phyloP scores from a whole-genome alignment of 2,329 filamentous ascomycete genomes.

The Fusarium tjaetaba region DNA sequence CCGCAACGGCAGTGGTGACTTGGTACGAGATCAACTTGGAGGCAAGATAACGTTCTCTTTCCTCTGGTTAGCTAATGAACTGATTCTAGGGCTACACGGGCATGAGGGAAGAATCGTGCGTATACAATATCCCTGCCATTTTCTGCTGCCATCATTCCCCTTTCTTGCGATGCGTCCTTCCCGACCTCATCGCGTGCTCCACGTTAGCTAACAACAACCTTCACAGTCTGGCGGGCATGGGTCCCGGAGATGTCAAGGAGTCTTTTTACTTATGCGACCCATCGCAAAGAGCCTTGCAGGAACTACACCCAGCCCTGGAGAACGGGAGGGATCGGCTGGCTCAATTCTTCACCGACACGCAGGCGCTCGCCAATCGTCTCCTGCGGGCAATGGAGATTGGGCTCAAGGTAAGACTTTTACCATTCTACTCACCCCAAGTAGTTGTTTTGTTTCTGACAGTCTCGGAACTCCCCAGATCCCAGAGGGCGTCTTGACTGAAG shows the following conservation, averaged over 20 bases:
- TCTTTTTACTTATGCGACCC: not conserved
- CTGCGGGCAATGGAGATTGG: not conserved
- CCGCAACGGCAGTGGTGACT: not conserved
- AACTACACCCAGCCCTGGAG: not conserved
- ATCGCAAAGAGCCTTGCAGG: not conserved
- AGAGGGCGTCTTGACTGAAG: not conserved
- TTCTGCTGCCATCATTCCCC: not conserved
- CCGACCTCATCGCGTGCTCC: not conserved
- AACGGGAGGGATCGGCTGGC: not conserved
- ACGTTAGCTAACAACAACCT: not conserved
- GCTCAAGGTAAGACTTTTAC: not conserved
- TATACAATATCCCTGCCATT: not conserved
- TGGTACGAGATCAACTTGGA: not conserved
- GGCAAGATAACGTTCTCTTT: fast-evolving
- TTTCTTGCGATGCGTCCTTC: fast-evolving
- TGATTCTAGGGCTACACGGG: not conserved
- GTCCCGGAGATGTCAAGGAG: not conserved
- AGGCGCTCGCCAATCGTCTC: not conserved
- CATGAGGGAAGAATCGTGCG: not conserved
- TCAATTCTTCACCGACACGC: not conserved
- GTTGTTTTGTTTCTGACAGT: fast-evolving
- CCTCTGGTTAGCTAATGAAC: not conserved
- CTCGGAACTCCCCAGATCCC: not conserved
- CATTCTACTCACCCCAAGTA: no score
- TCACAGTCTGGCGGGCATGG: not conserved